Conservation (phyloP, 106 monocot genomes). For the Amphibolis antarctica region DNA sequence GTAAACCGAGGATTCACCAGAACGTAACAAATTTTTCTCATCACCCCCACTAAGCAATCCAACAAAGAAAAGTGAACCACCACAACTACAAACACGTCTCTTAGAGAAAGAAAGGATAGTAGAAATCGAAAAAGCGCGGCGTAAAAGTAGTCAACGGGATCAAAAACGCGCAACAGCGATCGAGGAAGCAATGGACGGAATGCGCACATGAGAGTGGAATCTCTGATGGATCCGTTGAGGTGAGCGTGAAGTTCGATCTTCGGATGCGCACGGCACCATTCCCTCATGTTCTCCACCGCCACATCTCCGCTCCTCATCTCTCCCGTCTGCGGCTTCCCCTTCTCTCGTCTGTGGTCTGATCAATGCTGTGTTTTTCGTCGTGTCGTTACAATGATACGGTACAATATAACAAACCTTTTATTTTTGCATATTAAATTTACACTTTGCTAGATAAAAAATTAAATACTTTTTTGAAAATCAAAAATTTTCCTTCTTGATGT, state of each 20-base stretch:
- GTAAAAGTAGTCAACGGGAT: background rate
- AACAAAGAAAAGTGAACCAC: no score
- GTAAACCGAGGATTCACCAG: background rate
- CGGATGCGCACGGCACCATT: constrained; percentile 57
- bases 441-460: no score
- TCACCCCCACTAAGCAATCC: no score
- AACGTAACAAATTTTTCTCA: background rate
- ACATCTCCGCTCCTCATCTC: constrained; percentile 9
- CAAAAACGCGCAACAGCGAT: background rate
- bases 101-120: background rate
- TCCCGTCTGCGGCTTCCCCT: background rate
- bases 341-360: background rate
- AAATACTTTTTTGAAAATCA: no score
- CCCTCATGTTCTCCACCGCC: constrained; percentile 31
- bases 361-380: no score
- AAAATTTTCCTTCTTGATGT: no score
- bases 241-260: constrained; percentile 97
- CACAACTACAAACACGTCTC: no score
- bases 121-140: background rate
- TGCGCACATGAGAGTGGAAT: constrained; percentile 79
- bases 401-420: no score
- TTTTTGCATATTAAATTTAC: no score
- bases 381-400: no score
- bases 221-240: constrained; percentile 88
- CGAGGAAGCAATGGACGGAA: background rate